Evolutionary conservation across 805 yeast genomes (phyloP), one percentile per base, ranked within the genome.

Genomic region (Teunomyces funiuensis): DNA sequence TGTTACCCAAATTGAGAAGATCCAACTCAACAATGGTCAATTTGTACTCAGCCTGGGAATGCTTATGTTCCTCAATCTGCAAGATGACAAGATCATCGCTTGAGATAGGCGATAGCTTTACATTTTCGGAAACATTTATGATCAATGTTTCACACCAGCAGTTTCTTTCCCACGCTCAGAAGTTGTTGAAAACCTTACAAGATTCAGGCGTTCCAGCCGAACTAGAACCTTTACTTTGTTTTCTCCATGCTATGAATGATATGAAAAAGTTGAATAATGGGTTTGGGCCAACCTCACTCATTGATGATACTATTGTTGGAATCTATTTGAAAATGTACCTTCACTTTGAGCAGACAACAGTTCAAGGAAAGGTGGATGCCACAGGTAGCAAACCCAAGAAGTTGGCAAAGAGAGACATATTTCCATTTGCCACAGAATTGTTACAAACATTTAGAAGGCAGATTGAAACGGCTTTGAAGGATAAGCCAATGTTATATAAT

Each of bases 191-290:
- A 6, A 18, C 15, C 2, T 31, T 64, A 36, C 57, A 55, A 27
- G 25, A 13, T 1, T 51, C 52, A n/a, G 71, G 67, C 0, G 61
- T 69, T 5, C 62, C 77, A 3, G 54, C 65, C 1, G 56, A 64
- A 3, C 65, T 73, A 19, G 61, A 69, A 19, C 58, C 67, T 1
- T 52, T 64, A 14, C 51, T 80, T 2, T 69, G 74, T 37, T 64
- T 75, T 26, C 53, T 85, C 10, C 63, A 60, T 41, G 81, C 81
- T 16, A 56, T 78, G 7, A 68, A 74, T 11, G 90, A 83, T 37
- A 70, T 85, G 52, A 72, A 87, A 47, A 76, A 83, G 44, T 72
- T 84, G 63, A 87, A 88, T 45, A 85, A 83, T 56, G 95, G 95
- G 0, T 83, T 82, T 58, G 91, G 89, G 0, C 80, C 93, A 2